Percentiles rank a stretch among this genome's conserved stretches.
phyloP scores from a whole-genome alignment of 768 basidiomycete species.

The Mycena indigotica region DNA sequence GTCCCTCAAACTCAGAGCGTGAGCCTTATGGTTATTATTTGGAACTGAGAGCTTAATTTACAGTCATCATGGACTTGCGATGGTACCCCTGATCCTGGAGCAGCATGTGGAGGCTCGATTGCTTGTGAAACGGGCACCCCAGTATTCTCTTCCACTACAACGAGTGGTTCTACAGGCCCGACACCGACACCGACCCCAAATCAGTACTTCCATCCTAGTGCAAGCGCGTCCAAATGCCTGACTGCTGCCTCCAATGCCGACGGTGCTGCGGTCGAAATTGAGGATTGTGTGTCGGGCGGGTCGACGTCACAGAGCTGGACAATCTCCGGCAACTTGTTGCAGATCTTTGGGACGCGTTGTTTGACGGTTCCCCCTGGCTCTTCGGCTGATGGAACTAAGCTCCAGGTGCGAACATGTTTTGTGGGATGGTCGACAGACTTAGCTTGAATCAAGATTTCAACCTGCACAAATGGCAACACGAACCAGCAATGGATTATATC shows the following conservation, averaged over 20 bases:
- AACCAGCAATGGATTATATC: slow-evolving; percentile 24
- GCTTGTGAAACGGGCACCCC: slow-evolving; percentile 14
- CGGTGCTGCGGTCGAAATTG: slow-evolving; percentile 26
- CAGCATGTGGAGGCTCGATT: slow-evolving; percentile 10
- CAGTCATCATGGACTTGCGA: slow-evolving; percentile 12
- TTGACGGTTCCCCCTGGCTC: slow-evolving; percentile 26
- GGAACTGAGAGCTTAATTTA: neutral
- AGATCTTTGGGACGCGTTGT: slow-evolving; percentile 25
- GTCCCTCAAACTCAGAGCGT: slow-evolving; percentile 20
- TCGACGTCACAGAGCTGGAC: slow-evolving; percentile 26
- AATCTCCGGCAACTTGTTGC: slow-evolving; percentile 17
- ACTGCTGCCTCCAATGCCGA: slow-evolving; percentile 27
- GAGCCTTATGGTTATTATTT: neutral
- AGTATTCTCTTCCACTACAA: slow-evolving; percentile 3
- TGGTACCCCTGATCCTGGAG: slow-evolving; percentile 12
- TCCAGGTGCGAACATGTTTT: slow-evolving; percentile 16
- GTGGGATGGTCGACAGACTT: neutral
- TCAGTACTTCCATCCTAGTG: slow-evolving; percentile 9
- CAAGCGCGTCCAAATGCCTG: slow-evolving; percentile 21
- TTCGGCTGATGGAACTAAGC: slow-evolving; percentile 26
- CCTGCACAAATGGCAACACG: slow-evolving; percentile 16
- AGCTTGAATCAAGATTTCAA: slow-evolving; percentile 26
- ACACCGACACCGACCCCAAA: slow-evolving; percentile 1
- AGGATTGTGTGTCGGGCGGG: slow-evolving; percentile 23
- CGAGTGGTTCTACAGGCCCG: neutral